Conservation (phyloP, 2,329 filamentous ascomycete genomes). For the Annulohypoxylon truncatum region DNA sequence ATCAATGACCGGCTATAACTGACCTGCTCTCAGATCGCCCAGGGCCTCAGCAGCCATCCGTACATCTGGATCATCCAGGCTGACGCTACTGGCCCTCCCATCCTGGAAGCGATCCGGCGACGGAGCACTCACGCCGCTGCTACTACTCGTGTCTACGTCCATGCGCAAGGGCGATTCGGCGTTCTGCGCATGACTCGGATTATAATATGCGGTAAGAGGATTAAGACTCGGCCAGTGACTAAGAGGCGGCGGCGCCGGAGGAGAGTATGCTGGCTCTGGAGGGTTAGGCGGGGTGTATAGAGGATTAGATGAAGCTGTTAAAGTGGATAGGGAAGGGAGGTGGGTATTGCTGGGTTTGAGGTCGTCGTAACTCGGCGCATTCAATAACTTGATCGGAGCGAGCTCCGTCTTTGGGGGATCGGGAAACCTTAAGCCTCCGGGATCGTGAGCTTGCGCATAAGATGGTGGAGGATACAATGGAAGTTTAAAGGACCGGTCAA, state of each 20-base stretch:
- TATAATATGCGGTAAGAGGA: constrained; percentile 62
- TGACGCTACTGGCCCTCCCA: constrained; percentile 63
- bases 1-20: constrained; percentile 45
- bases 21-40: constrained; percentile 79
- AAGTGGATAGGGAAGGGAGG: constrained; percentile 57
- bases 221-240: constrained; percentile 63
- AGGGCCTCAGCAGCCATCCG: constrained; percentile 79
- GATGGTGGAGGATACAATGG: constrained; percentile 54
- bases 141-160: constrained; percentile 57
- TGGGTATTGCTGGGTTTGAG: constrained; percentile 46
- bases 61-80: constrained; percentile 74
- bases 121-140: constrained; percentile 55
- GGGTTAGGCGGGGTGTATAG: constrained; percentile 44
- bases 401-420: constrained; percentile 55
- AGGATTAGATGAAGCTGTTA: constrained; percentile 51
- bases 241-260: constrained; percentile 44
- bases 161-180: constrained; percentile 60
- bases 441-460: constrained; percentile 53
- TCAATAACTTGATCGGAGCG: constrained; percentile 55
- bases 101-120: constrained; percentile 61
- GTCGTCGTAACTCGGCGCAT: constrained; percentile 44
- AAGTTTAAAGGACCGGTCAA: constrained; percentile 50
- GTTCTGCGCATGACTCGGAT: constrained; percentile 56
- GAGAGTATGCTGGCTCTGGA: constrained; percentile 46
- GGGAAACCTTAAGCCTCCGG: constrained; percentile 49